These are phyloP conservation scores for Limnomonas spitsbergensis DNA, from an alignment of 139 green algal genomes.

Conservation along the genomic window DNA sequence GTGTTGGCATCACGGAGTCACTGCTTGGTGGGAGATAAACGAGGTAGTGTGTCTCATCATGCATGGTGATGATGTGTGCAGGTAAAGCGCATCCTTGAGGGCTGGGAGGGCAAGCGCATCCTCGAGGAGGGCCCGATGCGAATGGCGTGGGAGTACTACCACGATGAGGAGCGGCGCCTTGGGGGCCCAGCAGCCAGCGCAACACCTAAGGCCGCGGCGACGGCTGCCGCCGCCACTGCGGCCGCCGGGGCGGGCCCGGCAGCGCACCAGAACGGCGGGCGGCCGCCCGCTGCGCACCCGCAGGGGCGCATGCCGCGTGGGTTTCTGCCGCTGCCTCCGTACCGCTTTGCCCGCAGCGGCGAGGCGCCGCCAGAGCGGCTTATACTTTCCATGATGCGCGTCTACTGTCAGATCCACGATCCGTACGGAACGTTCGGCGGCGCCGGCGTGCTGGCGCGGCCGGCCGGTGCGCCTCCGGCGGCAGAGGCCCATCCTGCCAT, in stretches of 20 bases:
- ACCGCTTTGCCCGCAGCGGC: background rate
- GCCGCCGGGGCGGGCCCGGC: no score
- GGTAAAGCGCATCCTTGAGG: background rate
- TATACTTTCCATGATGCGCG: background rate
- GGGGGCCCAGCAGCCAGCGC: no score
- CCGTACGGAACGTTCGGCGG: background rate
- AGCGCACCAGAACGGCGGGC: background rate
- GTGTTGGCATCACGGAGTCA: no score
- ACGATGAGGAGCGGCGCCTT: conserved; percentile 2
- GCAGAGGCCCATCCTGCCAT: no score
- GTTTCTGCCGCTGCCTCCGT: background rate
- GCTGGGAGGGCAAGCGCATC: background rate
- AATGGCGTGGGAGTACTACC: background rate
- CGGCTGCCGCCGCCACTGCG: background rate
- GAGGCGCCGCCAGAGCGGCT: background rate
- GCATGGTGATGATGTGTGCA: no score
- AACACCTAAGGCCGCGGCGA: background rate
- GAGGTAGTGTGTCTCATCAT: no score
- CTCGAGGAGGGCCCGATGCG: background rate
- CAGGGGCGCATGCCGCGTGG: no score
- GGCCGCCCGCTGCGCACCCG: background rate
- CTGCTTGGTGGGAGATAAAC: no score
- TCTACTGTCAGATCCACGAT: background rate
- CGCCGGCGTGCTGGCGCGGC: background rate
- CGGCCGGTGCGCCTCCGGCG: no score